phyloP scores from a whole-genome alignment of 345 rosid species.

The Salix koriyanagi region DNA sequence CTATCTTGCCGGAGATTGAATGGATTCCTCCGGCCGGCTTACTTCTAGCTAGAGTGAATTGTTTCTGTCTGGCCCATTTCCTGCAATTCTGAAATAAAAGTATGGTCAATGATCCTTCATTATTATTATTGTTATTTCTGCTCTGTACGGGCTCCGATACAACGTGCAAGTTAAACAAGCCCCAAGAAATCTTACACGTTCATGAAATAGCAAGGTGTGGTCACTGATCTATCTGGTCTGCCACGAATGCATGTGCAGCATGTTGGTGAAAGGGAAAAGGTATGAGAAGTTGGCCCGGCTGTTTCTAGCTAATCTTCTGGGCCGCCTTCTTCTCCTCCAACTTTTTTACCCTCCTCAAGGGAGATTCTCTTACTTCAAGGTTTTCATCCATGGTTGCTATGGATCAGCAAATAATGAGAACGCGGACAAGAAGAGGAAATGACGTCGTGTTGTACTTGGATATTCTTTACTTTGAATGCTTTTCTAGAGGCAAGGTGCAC shows the following conservation, averaged over 20 bases:
- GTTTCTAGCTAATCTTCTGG: not conserved
- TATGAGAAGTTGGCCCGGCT: not conserved
- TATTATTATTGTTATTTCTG: not conserved
- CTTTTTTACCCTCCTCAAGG: not conserved
- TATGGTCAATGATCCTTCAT: no score
- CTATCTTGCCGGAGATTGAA: not conserved
- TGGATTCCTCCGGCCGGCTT: not conserved
- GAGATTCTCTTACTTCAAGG: not conserved
- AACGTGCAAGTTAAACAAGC: not conserved
- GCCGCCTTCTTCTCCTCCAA: not conserved
- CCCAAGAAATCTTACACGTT: not conserved
- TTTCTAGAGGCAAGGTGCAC: not conserved
- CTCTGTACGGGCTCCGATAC: not conserved
- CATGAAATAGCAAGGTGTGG: not conserved
- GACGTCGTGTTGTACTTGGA: not conserved
- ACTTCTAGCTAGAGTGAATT: not conserved
- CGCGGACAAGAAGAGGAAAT: not conserved
- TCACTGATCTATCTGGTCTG: not conserved
- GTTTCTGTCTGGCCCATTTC: not conserved
- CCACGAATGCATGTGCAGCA: not conserved
- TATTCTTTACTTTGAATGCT: not conserved
- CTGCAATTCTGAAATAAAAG: not conserved
- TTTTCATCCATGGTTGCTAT: not conserved
- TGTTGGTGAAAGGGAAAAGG: not conserved
- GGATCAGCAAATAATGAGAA: not conserved